Evolutionary conservation across 179 eudicot genomes (phyloP), one percentile per base, ranked within the genome.

Genomic region (Sideroxylon spinosum): DNA sequence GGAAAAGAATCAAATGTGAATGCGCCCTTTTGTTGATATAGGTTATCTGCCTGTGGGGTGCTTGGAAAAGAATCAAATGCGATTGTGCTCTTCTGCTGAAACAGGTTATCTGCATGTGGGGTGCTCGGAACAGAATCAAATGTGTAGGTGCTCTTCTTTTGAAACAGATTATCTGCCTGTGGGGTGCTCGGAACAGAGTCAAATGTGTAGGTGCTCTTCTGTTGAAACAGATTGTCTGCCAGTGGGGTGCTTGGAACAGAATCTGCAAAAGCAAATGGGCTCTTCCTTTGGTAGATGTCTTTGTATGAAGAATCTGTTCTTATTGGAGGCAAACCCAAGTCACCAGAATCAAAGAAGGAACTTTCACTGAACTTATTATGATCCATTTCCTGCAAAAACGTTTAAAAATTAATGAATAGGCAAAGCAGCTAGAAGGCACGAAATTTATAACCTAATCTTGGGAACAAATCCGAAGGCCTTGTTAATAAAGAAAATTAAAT

Each of bases 81-180:
- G 14, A 71, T 48, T 46, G 82, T 23, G 23, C 56, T 70, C 59
- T 76, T 78, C 26, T 81, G 82, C 44, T 82, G 82, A 63, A 66
- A 82, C 25, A 78, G 53, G 65, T 59, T 66, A 64, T 78, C 79
- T 26, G 79, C 76, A 50, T 55, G 72, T 32, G 97, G 92, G 65
- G 95, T 90, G 83, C 94, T 86, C n/a, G 97, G 97, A 68, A 92
- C 90, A 68, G 97, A 92, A 78, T 92, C 97, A 55, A 61, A 32
- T 20, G n/a, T 37, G 2, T 50, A 60, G 2, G 82, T 25, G 62
- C 75, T 75, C 6, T 67, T 74, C 9, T 75, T 48, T 46, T 80
- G 78, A 23, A 73, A 81, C 22, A 81, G 56, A 57, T 62, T 60
- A 60, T 78, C 81, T 59, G 81, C 69, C 75, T 57, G 76, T 46